Conservation (phyloP, 768 basidiomycete genomes). For the Auriscalpium orientale region DNA sequence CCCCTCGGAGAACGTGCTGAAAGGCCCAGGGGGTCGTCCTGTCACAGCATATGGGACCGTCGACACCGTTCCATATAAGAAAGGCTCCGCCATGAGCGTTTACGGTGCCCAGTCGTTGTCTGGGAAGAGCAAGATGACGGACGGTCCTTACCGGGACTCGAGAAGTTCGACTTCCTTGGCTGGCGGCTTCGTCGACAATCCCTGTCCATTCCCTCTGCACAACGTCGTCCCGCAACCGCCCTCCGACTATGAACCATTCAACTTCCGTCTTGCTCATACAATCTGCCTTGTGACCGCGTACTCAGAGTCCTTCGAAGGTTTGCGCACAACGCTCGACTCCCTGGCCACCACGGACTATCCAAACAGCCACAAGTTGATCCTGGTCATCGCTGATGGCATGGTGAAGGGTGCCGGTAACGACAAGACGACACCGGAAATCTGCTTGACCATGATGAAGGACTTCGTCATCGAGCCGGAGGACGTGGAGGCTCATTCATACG, state of each 20-base stretch:
- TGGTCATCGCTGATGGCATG: slow-evolving; percentile 97
- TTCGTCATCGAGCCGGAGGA: slow-evolving; percentile 73
- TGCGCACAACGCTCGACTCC: slow-evolving; percentile 96
- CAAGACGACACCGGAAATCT: slow-evolving; percentile 89
- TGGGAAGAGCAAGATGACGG: slow-evolving; percentile 47
- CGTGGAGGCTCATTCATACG: slow-evolving; percentile 91
- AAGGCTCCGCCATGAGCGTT: slow-evolving; percentile 33
- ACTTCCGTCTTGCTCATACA: slow-evolving; percentile 88
- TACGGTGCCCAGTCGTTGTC: slow-evolving; percentile 24
- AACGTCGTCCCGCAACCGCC: slow-evolving; percentile 92
- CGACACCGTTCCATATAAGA: slow-evolving; percentile 56
- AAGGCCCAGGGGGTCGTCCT: slow-evolving; percentile 45
- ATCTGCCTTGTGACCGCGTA: slow-evolving; percentile 98
- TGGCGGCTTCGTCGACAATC: slow-evolving; percentile 51
- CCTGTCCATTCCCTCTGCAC: slow-evolving; percentile 88
- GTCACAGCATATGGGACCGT: slow-evolving; percentile 60
- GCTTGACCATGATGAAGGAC: slow-evolving; percentile 95
- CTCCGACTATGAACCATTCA: slow-evolving; percentile 88
- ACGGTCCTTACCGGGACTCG: slow-evolving; percentile 70
- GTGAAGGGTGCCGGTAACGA: slow-evolving; percentile 92
- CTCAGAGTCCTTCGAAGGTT: slow-evolving; percentile 92
- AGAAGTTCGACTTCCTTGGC: slow-evolving; percentile 73
- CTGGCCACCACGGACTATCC: slow-evolving; percentile 98
- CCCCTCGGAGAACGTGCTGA: slow-evolving; percentile 54
- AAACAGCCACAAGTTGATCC: slow-evolving; percentile 91